These are phyloP conservation scores for Penicillium thymicola DNA, from an alignment of 2,329 filamentous ascomycete genomes.

Conservation along the genomic window DNA sequence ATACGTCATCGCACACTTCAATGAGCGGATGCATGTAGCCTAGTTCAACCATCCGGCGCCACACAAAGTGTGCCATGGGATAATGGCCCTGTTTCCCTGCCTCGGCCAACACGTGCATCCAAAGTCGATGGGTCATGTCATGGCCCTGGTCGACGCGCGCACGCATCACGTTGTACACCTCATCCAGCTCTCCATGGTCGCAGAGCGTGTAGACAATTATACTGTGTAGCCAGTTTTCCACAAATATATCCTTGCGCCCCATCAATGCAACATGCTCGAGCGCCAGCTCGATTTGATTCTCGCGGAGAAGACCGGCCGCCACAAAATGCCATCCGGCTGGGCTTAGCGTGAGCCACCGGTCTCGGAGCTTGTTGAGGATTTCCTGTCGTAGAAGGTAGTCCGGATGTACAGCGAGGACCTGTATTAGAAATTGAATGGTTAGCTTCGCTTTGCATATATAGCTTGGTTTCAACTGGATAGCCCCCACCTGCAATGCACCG, in stretches of 20 bases:
- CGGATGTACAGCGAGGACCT: slow-evolving; percentile 76
- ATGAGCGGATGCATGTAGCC: slow-evolving; percentile 61
- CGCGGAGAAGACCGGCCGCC: slow-evolving; percentile 70
- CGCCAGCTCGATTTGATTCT: slow-evolving; percentile 79
- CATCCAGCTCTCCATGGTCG: slow-evolving; percentile 70
- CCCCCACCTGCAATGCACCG: slow-evolving; percentile 62
- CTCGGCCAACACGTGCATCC: slow-evolving; percentile 71
- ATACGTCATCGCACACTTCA: slow-evolving; percentile 63
- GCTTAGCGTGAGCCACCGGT: slow-evolving; percentile 65
- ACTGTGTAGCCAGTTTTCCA: slow-evolving; percentile 74
- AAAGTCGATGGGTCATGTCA: slow-evolving; percentile 56
- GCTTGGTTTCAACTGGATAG: not conserved
- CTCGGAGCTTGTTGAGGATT: slow-evolving; percentile 62
- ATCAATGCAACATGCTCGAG: slow-evolving; percentile 67
- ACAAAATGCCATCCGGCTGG: slow-evolving; percentile 64
- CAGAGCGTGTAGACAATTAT: slow-evolving; percentile 72
- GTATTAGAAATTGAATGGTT: not conserved
- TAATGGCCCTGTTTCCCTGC: slow-evolving; percentile 64
- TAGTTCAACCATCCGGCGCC: slow-evolving; percentile 63
- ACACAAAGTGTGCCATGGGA: slow-evolving; percentile 65
- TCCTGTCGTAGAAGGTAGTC: slow-evolving; percentile 73
- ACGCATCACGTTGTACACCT: slow-evolving; percentile 67
- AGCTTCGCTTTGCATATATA: not conserved
- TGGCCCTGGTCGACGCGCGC: slow-evolving; percentile 50
- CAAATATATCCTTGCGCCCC: slow-evolving; percentile 51